Percentiles rank a stretch among this genome's conserved stretches.
Evolutionary conservation across 1,284 basidiomycete species (phyloP).

Genomic region (Irpex sp.): DNA sequence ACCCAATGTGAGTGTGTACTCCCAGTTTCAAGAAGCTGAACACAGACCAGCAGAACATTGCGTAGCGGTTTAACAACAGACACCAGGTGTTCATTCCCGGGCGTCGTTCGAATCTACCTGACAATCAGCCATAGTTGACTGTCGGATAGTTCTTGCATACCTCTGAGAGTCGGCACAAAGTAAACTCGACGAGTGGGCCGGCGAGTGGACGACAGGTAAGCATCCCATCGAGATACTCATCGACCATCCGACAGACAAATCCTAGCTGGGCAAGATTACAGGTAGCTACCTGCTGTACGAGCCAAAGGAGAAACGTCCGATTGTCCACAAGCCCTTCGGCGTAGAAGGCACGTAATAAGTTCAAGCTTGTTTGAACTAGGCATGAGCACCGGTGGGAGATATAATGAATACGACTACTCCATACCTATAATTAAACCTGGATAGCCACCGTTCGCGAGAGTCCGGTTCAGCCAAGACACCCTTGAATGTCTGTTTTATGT

Average conservation of each 20-base stretch:
- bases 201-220: slow-evolving; percentile 61
- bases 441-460: slow-evolving; percentile 73
- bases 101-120: slow-evolving; percentile 47
- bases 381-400: background rate
- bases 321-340: slow-evolving; percentile 81
- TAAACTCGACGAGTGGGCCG: slow-evolving; percentile 65
- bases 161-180: slow-evolving; percentile 65
- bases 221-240: slow-evolving; percentile 79
- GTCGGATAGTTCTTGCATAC: slow-evolving; percentile 34
- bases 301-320: slow-evolving; percentile 78
- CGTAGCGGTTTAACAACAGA: slow-evolving; percentile 54
- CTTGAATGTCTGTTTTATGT: slow-evolving; percentile 78
- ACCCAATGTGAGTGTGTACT: background rate
- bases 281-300: slow-evolving; percentile 72
- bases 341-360: slow-evolving; percentile 77
- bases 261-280: slow-evolving; percentile 85
- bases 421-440: slow-evolving; percentile 79
- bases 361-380: slow-evolving; percentile 44
- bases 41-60: slow-evolving; percentile 52
- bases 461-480: slow-evolving; percentile 71
- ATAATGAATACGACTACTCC: slow-evolving; percentile 22
- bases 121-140: background rate
- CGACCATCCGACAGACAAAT: slow-evolving; percentile 74
- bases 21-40: background rate
- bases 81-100: slow-evolving; percentile 50